Conservation (phyloP, 2,329 filamentous ascomycete genomes). For the Cladophialophora carrionii region DNA sequence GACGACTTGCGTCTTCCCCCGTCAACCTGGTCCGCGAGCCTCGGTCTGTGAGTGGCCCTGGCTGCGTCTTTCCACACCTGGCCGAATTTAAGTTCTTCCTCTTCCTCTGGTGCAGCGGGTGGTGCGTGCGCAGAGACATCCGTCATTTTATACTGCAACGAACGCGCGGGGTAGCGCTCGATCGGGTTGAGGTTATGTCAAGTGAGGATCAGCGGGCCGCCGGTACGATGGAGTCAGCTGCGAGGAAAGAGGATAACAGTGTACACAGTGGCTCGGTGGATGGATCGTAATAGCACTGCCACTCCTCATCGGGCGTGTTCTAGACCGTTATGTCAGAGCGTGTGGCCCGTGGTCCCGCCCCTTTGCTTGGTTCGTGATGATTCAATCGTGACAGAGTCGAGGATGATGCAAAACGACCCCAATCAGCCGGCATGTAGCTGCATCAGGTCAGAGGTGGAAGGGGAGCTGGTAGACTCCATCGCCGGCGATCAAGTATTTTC, state of each 20-base stretch:
- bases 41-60: conserved; percentile 26
- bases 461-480: conserved; percentile 29
- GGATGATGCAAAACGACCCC: conserved; percentile 7
- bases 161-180: conserved; percentile 26
- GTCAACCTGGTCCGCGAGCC: conserved; percentile 17
- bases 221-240: conserved; percentile 17
- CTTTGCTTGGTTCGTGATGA: not conserved
- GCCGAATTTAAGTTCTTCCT: conserved; percentile 35
- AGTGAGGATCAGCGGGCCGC: conserved; percentile 16
- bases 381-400: conserved; percentile 8
- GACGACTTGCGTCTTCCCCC: conserved; percentile 35
- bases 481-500: conserved; percentile 16
- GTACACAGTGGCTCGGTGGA: conserved; percentile 9
- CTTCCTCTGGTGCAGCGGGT: conserved; percentile 27
- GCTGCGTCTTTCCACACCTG: conserved; percentile 36
- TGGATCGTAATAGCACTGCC: conserved; percentile 21
- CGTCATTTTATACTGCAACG: conserved; percentile 24
- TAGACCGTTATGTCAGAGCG: conserved; percentile 15
- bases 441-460: conserved; percentile 34
- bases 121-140: conserved; percentile 21
- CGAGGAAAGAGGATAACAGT: conserved; percentile 9
- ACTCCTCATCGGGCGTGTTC: conserved; percentile 27
- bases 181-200: conserved; percentile 8
- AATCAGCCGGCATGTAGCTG: conserved; percentile 36
- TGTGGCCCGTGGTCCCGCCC: not conserved